phyloP scores from a whole-genome alignment of 305 asterid genomes.

The Stenogyne calaminthoides region DNA sequence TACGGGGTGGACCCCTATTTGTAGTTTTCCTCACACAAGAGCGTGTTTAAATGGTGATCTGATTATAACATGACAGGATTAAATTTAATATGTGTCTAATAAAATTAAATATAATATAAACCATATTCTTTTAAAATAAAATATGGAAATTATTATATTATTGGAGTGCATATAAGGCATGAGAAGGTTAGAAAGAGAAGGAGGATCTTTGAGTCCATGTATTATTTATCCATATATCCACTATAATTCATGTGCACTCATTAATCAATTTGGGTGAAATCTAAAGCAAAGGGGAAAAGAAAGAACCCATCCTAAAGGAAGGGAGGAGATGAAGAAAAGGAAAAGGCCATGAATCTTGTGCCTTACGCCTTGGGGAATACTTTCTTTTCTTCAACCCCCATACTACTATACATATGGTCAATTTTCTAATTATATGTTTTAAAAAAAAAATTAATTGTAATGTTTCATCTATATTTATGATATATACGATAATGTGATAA shows the following conservation, averaged over 20 bases:
- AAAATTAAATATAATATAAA: no score
- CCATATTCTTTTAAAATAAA: no score
- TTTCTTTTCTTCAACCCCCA: slow-evolving; percentile 30
- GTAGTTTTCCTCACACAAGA: no score
- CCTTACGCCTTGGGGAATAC: slow-evolving; percentile 38
- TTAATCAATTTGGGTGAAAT: slow-evolving; percentile 57
- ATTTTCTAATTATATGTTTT: not conserved
- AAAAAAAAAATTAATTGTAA: not conserved
- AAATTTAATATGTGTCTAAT: no score
- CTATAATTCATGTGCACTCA: slow-evolving; percentile 68
- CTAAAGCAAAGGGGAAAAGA: slow-evolving; percentile 45
- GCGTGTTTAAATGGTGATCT: no score
- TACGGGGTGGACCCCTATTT: no score
- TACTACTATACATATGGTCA: not conserved
- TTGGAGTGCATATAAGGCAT: not conserved
- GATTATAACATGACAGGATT: no score
- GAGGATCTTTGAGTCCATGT: slow-evolving; percentile 46
- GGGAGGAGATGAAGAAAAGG: not conserved
- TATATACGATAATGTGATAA: not conserved
- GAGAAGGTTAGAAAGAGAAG: slow-evolving; percentile 23
- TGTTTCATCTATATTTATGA: not conserved
- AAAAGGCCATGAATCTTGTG: slow-evolving; percentile 52
- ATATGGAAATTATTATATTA: no score
- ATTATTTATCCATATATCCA: slow-evolving; percentile 26
- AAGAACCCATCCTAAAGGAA: slow-evolving; percentile 29